Evolutionary conservation across 176 grass and related monocot genomes (phyloP), one percentile per base, ranked within the genome.

Genomic region (Paspalum vaginatum): DNA sequence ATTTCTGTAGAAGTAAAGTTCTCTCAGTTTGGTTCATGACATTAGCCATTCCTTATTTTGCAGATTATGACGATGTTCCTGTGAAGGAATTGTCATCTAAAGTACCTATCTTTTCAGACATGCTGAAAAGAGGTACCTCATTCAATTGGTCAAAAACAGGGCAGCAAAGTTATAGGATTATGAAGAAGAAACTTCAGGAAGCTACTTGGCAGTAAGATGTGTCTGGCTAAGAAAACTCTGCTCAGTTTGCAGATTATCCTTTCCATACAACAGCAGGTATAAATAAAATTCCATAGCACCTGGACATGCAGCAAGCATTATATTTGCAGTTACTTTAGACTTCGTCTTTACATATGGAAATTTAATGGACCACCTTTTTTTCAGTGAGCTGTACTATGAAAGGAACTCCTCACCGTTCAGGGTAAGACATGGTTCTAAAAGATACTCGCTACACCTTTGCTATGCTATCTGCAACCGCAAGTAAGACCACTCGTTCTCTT

Each of bases 171-270:
- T 85, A 87, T 79, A 85, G 56, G 43, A 71, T 83, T 26, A 84
- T 97, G 83, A 97, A 90, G 85, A 92, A 94, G 46, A 97, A 90
- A 81, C 72, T 92, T 63, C 94, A 92, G 74, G 87, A 92, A 84
- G 89, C 81, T 46, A 77, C 79, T 64, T 73, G 81, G 94, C 89
- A 90, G 78, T 98, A 65, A 90, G 68, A 79, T 67, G 3, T 68
- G 62, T 43, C 43, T 77, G 50, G 42, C 21, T 82, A 56, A 89
- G 65, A 78, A 58, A 70, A 50, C 32, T 72, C 68, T 65, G 27
- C 71, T 77, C 27, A 39, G 70, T 87, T 79, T 79, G 53, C 66
- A 4, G 62, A 45, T 45, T 83, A 26, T 74, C 26, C 43, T 75
- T 84, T 48, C 21, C 47, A 72, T 79, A 82, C 2, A 2, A 10